A percentile compares a stretch with the other conserved stretches of the same genome.
Evolutionary conservation across 805 yeast genomes (phyloP).

Genomic region (Ascoidea asiatica): DNA sequence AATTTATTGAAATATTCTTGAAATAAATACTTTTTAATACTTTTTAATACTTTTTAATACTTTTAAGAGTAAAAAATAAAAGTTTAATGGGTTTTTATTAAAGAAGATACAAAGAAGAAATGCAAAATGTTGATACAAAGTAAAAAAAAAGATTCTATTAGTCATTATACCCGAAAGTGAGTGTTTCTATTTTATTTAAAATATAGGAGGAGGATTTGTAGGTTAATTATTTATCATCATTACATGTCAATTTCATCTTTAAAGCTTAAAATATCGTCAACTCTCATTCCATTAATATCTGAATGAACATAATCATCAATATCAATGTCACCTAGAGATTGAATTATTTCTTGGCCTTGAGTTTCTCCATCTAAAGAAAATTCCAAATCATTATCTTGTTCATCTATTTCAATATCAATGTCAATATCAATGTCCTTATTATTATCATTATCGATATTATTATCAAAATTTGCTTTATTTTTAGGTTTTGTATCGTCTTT

Average conservation of each 20-base stretch:
- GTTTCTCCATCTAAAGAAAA: background rate
- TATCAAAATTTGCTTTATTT: conserved; percentile 7
- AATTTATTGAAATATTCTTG: too few species aligned
- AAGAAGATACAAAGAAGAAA: too few species aligned
- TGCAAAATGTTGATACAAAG: too few species aligned
- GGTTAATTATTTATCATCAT: too few species aligned
- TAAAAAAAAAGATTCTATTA: too few species aligned
- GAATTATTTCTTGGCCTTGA: conserved; percentile 8
- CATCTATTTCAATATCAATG: background rate
- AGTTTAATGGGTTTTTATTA: too few species aligned
- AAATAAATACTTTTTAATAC: too few species aligned
- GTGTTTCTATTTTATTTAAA: too few species aligned
- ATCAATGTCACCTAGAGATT: conserved; percentile 6
- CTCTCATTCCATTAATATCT: conserved; percentile 53
- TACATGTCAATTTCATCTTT: conserved; percentile 45
- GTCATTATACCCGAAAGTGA: too few species aligned
- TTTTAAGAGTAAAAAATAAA: too few species aligned
- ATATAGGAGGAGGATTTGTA: too few species aligned
- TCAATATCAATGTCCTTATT: conserved; percentile 8
- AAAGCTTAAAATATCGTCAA: conserved; percentile 50
- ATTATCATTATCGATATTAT: background rate
- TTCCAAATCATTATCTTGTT: conserved; percentile 2
- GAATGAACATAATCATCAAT: conserved; percentile 3
- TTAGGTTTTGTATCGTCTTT: conserved; percentile 20
- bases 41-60: too few species aligned